Evolutionary conservation across 2,329 filamentous ascomycete species (phyloP).

Genomic region (Aureobasidium sp.): DNA sequence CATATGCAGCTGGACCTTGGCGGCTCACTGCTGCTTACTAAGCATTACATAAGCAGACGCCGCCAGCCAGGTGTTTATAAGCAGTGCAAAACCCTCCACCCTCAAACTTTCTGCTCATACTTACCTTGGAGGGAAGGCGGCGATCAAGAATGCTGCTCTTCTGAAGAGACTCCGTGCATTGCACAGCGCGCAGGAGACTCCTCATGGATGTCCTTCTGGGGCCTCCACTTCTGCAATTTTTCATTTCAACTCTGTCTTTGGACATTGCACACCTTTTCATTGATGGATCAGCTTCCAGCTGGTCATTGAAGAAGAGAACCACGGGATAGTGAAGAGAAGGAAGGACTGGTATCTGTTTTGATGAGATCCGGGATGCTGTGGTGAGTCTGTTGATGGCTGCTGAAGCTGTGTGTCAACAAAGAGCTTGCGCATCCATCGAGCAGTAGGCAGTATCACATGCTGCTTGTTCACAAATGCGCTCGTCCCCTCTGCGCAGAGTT

Average conservation of each 20-base stretch:
- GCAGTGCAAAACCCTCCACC: too few relatives aligned
- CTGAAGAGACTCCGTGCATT: conserved; percentile 6
- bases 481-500: neutral
- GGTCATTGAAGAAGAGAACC: conserved; percentile 7
- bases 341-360: too few relatives aligned
- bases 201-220: conserved; percentile 9
- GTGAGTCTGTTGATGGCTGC: neutral
- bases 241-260: neutral
- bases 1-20: too few relatives aligned
- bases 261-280: neutral
- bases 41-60: too few relatives aligned
- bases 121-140: neutral
- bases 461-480: neutral
- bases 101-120: neutral
- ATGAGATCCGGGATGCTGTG: neutral
- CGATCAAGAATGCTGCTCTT: conserved; percentile 3
- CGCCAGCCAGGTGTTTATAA: too few relatives aligned
- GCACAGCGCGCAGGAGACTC: conserved; percentile 11
- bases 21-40: too few relatives aligned
- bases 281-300: neutral
- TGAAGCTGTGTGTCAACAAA: neutral
- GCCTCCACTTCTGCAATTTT: neutral
- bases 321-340: too few relatives aligned
- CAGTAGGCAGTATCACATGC: neutral
- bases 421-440: neutral